Percentiles rank a stretch among this genome's conserved stretches.
phyloP scores from a whole-genome alignment of 2,329 filamentous ascomycete species.

The Chalara sp. region DNA sequence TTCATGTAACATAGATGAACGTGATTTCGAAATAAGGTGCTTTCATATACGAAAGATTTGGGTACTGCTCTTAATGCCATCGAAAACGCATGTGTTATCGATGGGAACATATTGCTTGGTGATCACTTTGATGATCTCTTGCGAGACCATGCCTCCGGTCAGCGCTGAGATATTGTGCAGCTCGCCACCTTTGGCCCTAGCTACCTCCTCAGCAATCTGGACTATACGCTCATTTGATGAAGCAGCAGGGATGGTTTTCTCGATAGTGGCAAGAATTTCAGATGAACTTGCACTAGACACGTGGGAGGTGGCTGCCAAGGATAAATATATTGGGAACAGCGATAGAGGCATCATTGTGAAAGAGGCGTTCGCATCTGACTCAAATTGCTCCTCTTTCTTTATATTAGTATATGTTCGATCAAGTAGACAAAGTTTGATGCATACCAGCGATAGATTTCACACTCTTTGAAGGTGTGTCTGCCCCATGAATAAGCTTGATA shows the following conservation, averaged over 20 bases:
- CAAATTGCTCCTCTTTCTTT: slow-evolving; percentile 43
- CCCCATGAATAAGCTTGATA: slow-evolving; percentile 71
- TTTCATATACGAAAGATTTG: slow-evolving; percentile 24
- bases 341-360: slow-evolving; percentile 36
- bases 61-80: slow-evolving; percentile 46
- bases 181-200: slow-evolving; percentile 75
- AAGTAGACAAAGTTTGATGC: slow-evolving; percentile 1
- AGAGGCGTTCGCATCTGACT: slow-evolving; percentile 45
- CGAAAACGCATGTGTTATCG: slow-evolving; percentile 65
- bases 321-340: slow-evolving; percentile 63
- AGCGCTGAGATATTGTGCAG: slow-evolving; percentile 88
- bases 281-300: slow-evolving; percentile 37
- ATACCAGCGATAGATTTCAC: slow-evolving; percentile 21
- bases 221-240: slow-evolving; percentile 42
- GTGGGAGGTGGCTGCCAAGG: slow-evolving; percentile 49
- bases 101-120: slow-evolving; percentile 67
- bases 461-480: slow-evolving; percentile 9
- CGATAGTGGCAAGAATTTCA: slow-evolving; percentile 45
- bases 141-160: slow-evolving; percentile 87
- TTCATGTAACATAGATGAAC: too few species aligned
- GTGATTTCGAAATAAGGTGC: too few species aligned
- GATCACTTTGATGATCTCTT: slow-evolving; percentile 89
- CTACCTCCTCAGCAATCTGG: slow-evolving; percentile 57
- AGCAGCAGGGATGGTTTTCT: slow-evolving; percentile 38
- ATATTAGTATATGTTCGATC: slow-evolving; percentile 18